Percentiles rank a stretch among this genome's conserved stretches.
These are phyloP conservation scores for Noccaea bulbosa DNA, from an alignment of 345 rosid species.

Conservation along the genomic window DNA sequence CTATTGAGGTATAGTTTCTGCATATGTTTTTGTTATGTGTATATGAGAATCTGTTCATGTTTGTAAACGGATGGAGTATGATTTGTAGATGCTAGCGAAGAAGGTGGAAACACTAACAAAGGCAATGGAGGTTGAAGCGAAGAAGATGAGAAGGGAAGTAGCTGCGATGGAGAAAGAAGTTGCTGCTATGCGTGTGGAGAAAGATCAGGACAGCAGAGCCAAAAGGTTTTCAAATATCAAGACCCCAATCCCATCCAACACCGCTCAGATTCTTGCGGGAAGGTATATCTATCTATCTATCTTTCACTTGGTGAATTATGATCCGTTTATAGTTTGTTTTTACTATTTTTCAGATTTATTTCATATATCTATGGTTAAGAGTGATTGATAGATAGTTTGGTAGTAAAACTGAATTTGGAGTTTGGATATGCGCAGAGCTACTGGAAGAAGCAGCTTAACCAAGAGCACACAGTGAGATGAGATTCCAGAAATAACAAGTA, in stretches of 20 bases:
- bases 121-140: conserved; percentile 99
- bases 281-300: conserved; percentile 54
- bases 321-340: not conserved
- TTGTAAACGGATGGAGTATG: not conserved
- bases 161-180: conserved; percentile 99
- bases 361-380: too few relatives aligned
- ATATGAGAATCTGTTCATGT: not conserved
- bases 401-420: not conserved
- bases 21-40: conserved; percentile 29
- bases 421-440: conserved; percentile 34
- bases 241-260: conserved; percentile 66
- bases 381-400: too few relatives aligned
- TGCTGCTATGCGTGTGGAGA: conserved; percentile 94
- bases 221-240: conserved; percentile 71
- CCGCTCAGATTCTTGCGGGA: conserved; percentile 82
- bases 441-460: conserved; percentile 65
- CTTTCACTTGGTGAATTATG: not conserved
- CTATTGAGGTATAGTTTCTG: conserved; percentile 73
- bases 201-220: conserved; percentile 85
- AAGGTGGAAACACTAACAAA: conserved; percentile 94
- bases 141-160: conserved; percentile 99
- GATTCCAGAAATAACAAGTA: conserved; percentile 26
- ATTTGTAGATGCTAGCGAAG: conserved; percentile 83
- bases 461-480: conserved; percentile 60
- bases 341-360: too few relatives aligned